phyloP scores from a whole-genome alignment of 306 rosid species.

The Trifolium subterraneum region DNA sequence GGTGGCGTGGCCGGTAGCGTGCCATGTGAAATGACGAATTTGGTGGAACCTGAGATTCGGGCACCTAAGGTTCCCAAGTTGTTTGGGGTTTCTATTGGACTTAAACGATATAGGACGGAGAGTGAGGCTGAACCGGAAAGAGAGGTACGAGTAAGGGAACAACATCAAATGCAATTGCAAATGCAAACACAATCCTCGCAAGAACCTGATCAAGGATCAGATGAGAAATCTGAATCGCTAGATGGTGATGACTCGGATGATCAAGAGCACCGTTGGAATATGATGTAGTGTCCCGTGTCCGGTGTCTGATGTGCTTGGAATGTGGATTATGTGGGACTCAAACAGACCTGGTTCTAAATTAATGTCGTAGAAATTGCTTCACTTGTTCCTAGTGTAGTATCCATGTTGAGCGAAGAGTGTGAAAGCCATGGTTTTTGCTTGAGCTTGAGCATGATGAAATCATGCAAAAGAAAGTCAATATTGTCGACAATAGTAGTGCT shows the following conservation, averaged over 20 bases:
- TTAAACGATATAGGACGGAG: conserved; percentile 67
- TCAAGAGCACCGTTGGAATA: conserved; percentile 58
- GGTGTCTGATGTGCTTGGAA: neutral
- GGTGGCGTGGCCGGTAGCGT: neutral
- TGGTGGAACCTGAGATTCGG: conserved; percentile 40
- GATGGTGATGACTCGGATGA: conserved; percentile 55
- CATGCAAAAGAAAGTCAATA: neutral
- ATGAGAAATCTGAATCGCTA: conserved; percentile 63
- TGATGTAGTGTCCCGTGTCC: conserved; percentile 22
- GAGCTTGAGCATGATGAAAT: neutral
- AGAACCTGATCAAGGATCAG: conserved; percentile 48
- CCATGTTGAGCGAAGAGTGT: neutral
- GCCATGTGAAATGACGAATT: conserved; percentile 4
- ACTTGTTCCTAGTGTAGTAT: neutral
- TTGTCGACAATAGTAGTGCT: neutral
- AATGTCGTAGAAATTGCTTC: neutral
- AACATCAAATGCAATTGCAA: conserved; percentile 35
- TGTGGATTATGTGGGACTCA: neutral
- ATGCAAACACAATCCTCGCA: conserved; percentile 48
- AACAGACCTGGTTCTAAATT: conserved; percentile 7
- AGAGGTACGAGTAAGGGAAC: conserved; percentile 41
- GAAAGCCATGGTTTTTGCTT: conserved; percentile 19
- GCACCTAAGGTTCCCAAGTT: conserved; percentile 57
- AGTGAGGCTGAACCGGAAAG: conserved; percentile 49
- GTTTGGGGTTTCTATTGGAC: conserved; percentile 87